Conservation (phyloP, 495 filamentous ascomycete species). For the Clavariopsis aquatica region DNA sequence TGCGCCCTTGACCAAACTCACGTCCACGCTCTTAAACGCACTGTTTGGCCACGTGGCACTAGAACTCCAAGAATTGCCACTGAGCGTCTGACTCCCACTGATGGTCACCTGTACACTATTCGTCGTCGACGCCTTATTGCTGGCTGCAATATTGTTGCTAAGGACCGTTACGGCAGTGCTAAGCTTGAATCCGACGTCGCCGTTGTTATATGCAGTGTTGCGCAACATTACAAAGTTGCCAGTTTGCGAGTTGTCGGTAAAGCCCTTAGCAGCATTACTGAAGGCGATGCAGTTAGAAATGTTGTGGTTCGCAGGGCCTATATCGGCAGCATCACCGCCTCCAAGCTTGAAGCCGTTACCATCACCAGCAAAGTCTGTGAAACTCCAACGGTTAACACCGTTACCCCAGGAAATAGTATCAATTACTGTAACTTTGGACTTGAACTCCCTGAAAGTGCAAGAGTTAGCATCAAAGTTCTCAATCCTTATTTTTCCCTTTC, state of each 20-base stretch:
- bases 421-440: slow-evolving; percentile 40
- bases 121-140: slow-evolving; percentile 25
- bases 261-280: slow-evolving; percentile 38
- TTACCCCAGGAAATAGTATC: slow-evolving; percentile 44
- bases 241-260: slow-evolving; percentile 40
- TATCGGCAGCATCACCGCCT: slow-evolving; percentile 29
- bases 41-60: slow-evolving; percentile 37
- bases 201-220: slow-evolving; percentile 43
- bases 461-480: neutral
- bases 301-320: slow-evolving; percentile 38
- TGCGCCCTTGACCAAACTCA: slow-evolving; percentile 25
- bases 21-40: slow-evolving; percentile 37
- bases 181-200: slow-evolving; percentile 39
- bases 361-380: slow-evolving; percentile 39
- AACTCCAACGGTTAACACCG: slow-evolving; percentile 44
- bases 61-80: slow-evolving; percentile 40
- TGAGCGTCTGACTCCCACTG: slow-evolving; percentile 18
- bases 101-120: slow-evolving; percentile 17
- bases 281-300: slow-evolving; percentile 42
- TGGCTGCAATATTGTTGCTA: slow-evolving; percentile 37
- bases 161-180: slow-evolving; percentile 31
- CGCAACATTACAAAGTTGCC: slow-evolving; percentile 34
- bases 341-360: slow-evolving; percentile 45
- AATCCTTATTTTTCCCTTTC: neutral
- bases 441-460: slow-evolving; percentile 32